These are phyloP conservation scores for Kondoa subrosea DNA, from an alignment of 768 basidiomycete species.

Conservation along the genomic window DNA sequence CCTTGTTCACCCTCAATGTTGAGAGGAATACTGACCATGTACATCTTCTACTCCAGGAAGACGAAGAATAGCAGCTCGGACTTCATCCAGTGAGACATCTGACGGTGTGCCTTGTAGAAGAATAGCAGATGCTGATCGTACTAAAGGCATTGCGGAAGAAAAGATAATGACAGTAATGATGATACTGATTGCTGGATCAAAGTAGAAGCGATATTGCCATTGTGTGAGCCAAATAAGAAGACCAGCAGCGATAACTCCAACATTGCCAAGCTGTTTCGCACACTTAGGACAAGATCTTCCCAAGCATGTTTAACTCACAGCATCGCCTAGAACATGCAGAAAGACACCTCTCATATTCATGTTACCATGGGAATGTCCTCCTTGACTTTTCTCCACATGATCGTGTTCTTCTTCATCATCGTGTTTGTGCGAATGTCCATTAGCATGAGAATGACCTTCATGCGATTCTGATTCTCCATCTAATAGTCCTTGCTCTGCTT, in stretches of 20 bases:
- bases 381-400: slow-evolving; percentile 34
- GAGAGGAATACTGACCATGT: slow-evolving; percentile 38
- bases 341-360: slow-evolving; percentile 99
- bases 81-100: slow-evolving; percentile 73
- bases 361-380: slow-evolving; percentile 39
- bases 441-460: slow-evolving; percentile 23
- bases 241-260: slow-evolving; percentile 90
- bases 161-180: slow-evolving; percentile 94
- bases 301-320: slow-evolving; percentile 32
- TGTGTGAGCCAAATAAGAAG: slow-evolving; percentile 79
- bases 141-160: slow-evolving; percentile 75
- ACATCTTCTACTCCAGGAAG: slow-evolving; percentile 74
- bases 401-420: slow-evolving; percentile 19
- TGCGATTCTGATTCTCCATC: not conserved
- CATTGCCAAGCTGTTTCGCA: slow-evolving; percentile 53
- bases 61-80: slow-evolving; percentile 58
- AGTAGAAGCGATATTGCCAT: slow-evolving; percentile 75
- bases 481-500: not conserved
- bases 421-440: slow-evolving; percentile 18
- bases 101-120: slow-evolving; percentile 84
- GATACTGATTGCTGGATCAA: slow-evolving; percentile 80
- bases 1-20: too few relatives aligned
- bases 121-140: slow-evolving; percentile 78
- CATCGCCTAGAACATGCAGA: slow-evolving; percentile 88
- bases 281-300: slow-evolving; percentile 1